Evolutionary conservation across 768 basidiomycete genomes (phyloP), one percentile per base, ranked within the genome.

Genomic region (Pholiota microspora): DNA sequence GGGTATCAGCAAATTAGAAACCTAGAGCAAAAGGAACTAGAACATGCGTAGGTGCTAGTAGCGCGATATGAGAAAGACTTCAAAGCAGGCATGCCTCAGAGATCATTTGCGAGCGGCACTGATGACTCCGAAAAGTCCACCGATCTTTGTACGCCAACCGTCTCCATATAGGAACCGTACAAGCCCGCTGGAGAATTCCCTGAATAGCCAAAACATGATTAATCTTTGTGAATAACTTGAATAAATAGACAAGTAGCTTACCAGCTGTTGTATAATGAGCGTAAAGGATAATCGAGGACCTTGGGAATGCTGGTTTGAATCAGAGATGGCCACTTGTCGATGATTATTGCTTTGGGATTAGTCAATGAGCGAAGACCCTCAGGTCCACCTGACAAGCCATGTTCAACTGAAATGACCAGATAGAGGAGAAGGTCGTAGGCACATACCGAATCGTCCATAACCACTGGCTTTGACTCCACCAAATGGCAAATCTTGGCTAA

Each of bases 401-500:
- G 32, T 64, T n/a, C 21, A 58, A 49, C 52, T 53, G 55, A 40
- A 45, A 52, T 45, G 42, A 27, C 46, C 23, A 35, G 7, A 15
- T 44, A 40, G 25, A 45, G 55, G 58, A 40, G 27, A 29, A n/a
- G 18, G 34, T 31, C 10, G 25, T 18, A 23, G 53, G 31, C 1
- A 66, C 80, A 56, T 62, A 87, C 92, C 92, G 62, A 99, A 97
- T 57, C 97, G 84, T 5, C 94, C 96, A 66, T 96, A 95, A 35
- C 96, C 96, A 49, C 90, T 93, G 27, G 79, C 79, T 70, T 98
- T 99, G 42, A 82, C 81, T 34, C 97, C 97, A 25, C 97, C 97
- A 58, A 99, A 99, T 8, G 97, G 96, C 58, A 96, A 77, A 65
- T 94, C 90, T 78, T 99, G 96, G 66, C 79, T 79, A 69, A 34